Evolutionary conservation across 176 grass and related monocot species (phyloP).

Genomic region (Rhynchospora breviuscula): DNA sequence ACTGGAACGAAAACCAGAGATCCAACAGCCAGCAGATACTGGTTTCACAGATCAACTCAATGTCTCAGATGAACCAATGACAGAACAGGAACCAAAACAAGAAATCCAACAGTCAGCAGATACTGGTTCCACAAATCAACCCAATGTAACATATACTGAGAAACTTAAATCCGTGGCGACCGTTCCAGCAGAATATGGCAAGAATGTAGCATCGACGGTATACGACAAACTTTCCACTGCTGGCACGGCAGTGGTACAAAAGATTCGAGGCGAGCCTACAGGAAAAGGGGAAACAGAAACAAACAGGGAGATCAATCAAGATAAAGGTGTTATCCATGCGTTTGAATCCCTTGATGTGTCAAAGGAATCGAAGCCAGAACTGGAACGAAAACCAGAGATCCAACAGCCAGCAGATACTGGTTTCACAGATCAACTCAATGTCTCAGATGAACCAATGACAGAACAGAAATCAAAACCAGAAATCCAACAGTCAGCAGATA

Average conservation of each 20-base stretch:
- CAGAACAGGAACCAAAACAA: neutral
- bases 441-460: neutral
- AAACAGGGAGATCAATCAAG: slow-evolving; percentile 17
- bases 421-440: too few relatives aligned
- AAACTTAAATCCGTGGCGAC: slow-evolving; percentile 50
- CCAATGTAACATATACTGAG: slow-evolving; percentile 30
- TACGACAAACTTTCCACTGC: slow-evolving; percentile 57
- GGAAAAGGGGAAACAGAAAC: neutral
- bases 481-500: slow-evolving; percentile 2
- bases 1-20: too few relatives aligned
- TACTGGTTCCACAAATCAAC: neutral
- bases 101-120: slow-evolving; percentile 11
- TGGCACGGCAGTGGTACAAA: slow-evolving; percentile 33
- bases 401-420: too few relatives aligned
- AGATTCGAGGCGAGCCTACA: slow-evolving; percentile 27
- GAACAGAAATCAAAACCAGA: neutral
- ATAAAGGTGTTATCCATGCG: slow-evolving; percentile 36
- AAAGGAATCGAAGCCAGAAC: slow-evolving; percentile 25
- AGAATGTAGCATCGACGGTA: slow-evolving; percentile 42
- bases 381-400: too few relatives aligned
- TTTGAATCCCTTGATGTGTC: slow-evolving; percentile 58
- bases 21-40: too few relatives aligned
- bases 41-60: too few relatives aligned
- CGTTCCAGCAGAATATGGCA: slow-evolving; percentile 50
- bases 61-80: neutral